Evolutionary conservation across 225 moss, liverwort and hornwort species (phyloP).

Genomic region (Sphagnum contortum): DNA sequence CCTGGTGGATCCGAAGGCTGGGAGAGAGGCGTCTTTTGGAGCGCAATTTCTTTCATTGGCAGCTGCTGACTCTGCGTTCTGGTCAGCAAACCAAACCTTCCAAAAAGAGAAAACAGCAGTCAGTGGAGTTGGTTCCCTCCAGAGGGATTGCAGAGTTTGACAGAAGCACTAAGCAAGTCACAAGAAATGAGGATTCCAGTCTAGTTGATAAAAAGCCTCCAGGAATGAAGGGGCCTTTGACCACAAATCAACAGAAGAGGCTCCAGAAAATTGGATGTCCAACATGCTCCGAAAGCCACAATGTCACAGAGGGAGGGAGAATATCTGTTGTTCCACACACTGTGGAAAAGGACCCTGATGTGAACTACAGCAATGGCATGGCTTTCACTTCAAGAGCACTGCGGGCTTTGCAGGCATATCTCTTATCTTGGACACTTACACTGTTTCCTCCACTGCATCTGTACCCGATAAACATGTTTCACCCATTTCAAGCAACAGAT

Average conservation of each 20-base stretch:
- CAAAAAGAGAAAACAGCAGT: constrained; percentile 12
- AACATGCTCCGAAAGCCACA: constrained; percentile 3
- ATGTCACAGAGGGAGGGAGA: constrained; percentile 1
- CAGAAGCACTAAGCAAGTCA: constrained; percentile 1
- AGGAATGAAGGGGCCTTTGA: background rate
- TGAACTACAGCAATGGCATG: constrained; percentile 6
- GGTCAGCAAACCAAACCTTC: constrained; percentile 14
- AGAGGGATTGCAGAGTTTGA: constrained; percentile 7
- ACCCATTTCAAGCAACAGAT: background rate
- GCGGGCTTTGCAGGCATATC: constrained; percentile 32
- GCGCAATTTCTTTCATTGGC: constrained; percentile 75
- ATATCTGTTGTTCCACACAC: background rate
- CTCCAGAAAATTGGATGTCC: constrained; percentile 5
- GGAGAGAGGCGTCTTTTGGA: constrained; percentile 61
- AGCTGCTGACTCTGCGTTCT: constrained; percentile 46
- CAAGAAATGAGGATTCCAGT: constrained; percentile 9
- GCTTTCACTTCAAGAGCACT: constrained; percentile 16
- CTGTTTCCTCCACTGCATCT: background rate
- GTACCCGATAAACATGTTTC: background rate
- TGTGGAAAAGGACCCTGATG: constrained; percentile 6
- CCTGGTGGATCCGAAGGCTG: constrained; percentile 84
- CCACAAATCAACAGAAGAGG: constrained; percentile 9
- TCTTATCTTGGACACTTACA: background rate
- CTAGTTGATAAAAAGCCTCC: constrained; percentile 1
- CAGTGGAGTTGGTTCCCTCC: constrained; percentile 11